Percentiles rank a stretch among this genome's conserved stretches.
phyloP scores from a whole-genome alignment of 164 flowering plant species.

The Annona cherimola region DNA sequence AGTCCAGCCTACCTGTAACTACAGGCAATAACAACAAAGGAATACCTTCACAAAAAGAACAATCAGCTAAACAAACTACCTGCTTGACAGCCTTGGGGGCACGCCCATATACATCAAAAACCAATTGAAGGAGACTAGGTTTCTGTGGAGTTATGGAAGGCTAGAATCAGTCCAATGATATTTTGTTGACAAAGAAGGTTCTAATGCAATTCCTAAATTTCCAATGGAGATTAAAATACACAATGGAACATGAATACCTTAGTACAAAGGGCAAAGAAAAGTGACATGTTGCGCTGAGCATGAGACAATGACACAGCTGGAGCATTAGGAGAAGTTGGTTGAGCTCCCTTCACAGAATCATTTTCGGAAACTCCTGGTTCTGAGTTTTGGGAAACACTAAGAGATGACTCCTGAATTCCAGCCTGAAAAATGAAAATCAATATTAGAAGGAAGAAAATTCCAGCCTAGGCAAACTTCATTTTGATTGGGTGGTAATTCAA shows the following conservation, averaged over 20 bases:
- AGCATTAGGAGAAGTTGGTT: slow-evolving; percentile 21
- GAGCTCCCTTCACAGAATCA: slow-evolving; percentile 33
- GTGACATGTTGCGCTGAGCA: slow-evolving; percentile 69
- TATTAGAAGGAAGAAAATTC: not conserved
- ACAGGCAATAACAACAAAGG: not conserved
- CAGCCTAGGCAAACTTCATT: not conserved
- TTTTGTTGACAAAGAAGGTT: not conserved
- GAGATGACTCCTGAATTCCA: slow-evolving; percentile 55
- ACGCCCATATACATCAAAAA: slow-evolving; percentile 69
- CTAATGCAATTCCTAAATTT: not conserved
- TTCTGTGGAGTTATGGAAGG: slow-evolving; percentile 42
- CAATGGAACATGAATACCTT: slow-evolving; percentile 47
- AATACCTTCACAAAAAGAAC: not conserved
- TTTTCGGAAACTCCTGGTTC: slow-evolving; percentile 51
- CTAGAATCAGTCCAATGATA: not conserved
- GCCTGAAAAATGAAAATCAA: slow-evolving; percentile 26
- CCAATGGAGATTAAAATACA: not conserved
- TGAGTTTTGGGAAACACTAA: slow-evolving; percentile 67
- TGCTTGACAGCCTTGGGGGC: slow-evolving; percentile 79
- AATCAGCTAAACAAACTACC: slow-evolving; percentile 39
- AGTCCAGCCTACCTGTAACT: not conserved
- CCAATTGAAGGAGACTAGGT: slow-evolving; percentile 76
- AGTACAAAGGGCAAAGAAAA: slow-evolving; percentile 87
- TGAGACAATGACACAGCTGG: slow-evolving; percentile 41
- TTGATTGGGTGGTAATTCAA: not conserved